phyloP scores from a whole-genome alignment of 352 stramenopile species.

The Phytophthora constricta region DNA sequence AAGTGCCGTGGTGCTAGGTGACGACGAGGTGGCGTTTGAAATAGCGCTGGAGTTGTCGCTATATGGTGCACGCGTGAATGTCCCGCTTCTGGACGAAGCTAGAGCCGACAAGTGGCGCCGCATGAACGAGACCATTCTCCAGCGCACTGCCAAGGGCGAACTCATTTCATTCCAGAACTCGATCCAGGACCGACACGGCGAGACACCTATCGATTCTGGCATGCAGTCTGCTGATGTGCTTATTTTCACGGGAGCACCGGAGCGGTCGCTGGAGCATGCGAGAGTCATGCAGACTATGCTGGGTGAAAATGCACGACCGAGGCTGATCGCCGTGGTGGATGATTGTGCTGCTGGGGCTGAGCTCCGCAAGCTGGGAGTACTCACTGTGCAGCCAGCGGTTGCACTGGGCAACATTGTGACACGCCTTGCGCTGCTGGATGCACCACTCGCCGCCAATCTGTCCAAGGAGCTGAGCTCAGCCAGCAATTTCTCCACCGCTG shows the following conservation, averaged over 20 bases:
- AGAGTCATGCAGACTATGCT: slow-evolving; percentile 57
- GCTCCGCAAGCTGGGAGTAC: slow-evolving; percentile 60
- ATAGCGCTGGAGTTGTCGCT: slow-evolving; percentile 66
- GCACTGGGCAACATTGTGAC: slow-evolving; percentile 70
- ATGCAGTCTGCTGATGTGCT: slow-evolving; percentile 58
- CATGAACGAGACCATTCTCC: slow-evolving; percentile 69
- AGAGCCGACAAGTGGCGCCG: slow-evolving; percentile 63
- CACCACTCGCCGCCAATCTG: slow-evolving; percentile 40
- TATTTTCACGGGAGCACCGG: slow-evolving; percentile 62
- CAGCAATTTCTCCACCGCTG: slow-evolving; percentile 47
- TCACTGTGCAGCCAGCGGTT: slow-evolving; percentile 72
- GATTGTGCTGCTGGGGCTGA: slow-evolving; percentile 46
- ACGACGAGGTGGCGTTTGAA: slow-evolving; percentile 68
- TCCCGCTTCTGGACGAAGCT: slow-evolving; percentile 64
- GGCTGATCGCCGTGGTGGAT: slow-evolving; percentile 60
- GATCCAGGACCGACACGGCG: slow-evolving; percentile 39
- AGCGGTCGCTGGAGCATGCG: slow-evolving; percentile 54
- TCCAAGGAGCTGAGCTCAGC: slow-evolving; percentile 52
- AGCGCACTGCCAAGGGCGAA: slow-evolving; percentile 59
- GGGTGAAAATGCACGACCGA: slow-evolving; percentile 42
- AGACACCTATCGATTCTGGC: slow-evolving; percentile 29
- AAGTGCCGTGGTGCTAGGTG: slow-evolving; percentile 64
- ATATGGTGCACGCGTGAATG: slow-evolving; percentile 63
- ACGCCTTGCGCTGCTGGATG: slow-evolving; percentile 58
- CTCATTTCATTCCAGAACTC: slow-evolving; percentile 73